Evolutionary conservation across 257 asterid genomes (phyloP).

Genomic region (Eucommia ulmoides): DNA sequence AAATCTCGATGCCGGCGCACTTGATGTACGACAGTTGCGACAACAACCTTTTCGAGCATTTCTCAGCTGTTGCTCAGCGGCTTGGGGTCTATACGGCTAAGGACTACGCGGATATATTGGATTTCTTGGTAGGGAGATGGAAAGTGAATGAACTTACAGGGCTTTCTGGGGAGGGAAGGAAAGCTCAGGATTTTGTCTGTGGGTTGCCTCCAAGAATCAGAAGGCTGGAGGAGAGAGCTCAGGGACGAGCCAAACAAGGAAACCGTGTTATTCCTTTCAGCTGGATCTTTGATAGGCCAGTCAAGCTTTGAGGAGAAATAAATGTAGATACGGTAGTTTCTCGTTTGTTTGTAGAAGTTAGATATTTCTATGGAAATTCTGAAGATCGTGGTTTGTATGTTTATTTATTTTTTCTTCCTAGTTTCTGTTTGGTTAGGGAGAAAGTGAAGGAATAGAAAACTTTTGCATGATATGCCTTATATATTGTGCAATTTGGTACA

Average conservation of each 20-base stretch:
- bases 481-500: no score
- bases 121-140: slow-evolving; percentile 11
- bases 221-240: slow-evolving; percentile 46
- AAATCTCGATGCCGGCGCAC: slow-evolving; percentile 14
- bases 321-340: no score
- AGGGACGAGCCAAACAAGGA: slow-evolving; percentile 29
- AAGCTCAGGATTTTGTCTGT: slow-evolving; percentile 10
- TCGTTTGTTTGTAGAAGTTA: no score
- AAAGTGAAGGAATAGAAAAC: no score
- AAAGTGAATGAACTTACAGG: slow-evolving; percentile 8
- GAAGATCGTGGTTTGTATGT: no score
- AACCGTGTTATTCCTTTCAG: slow-evolving; percentile 29
- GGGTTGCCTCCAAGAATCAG: slow-evolving; percentile 11
- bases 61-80: slow-evolving; percentile 11
- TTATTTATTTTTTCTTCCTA: no score
- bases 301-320: slow-evolving; percentile 37
- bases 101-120: slow-evolving; percentile 11
- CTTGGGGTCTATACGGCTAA: slow-evolving; percentile 12
- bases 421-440: no score
- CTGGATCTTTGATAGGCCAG: slow-evolving; percentile 36
- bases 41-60: slow-evolving; percentile 8
- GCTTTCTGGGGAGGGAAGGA: slow-evolving; percentile 9
- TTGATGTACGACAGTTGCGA: slow-evolving; percentile 12
- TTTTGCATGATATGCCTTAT: no score
- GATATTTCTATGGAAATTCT: no score